A percentile compares a stretch with the other conserved stretches of the same genome.
Evolutionary conservation across 2,329 filamentous ascomycete genomes (phyloP).

Genomic region (Talaromyces islandicus): DNA sequence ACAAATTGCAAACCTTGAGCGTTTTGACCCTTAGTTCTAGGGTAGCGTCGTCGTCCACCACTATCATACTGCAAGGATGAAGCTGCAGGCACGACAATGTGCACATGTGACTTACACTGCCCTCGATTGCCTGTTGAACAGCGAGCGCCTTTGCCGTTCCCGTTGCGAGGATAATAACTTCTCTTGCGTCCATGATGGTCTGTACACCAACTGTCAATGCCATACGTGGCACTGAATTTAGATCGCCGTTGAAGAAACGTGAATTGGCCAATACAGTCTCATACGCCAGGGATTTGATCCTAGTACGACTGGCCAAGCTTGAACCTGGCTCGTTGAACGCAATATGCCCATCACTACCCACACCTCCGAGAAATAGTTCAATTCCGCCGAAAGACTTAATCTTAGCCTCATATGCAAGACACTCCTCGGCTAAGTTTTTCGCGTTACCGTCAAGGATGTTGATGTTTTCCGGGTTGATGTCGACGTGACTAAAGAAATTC

Average conservation of each 20-base stretch:
- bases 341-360: conserved; percentile 75
- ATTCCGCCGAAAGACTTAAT: conserved; percentile 53
- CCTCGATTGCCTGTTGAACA: conserved; percentile 8
- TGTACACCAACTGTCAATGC: conserved; percentile 11
- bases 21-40: conserved; percentile 9
- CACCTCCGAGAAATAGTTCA: conserved; percentile 70
- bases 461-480: conserved; percentile 67
- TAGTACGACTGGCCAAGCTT: conserved; percentile 63
- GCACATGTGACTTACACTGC: conserved; percentile 8
- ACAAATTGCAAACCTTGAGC: background rate
- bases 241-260: conserved; percentile 65
- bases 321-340: conserved; percentile 78
- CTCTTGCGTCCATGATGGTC: conserved; percentile 8
- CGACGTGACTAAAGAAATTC: conserved; percentile 71
- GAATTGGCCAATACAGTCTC: conserved; percentile 74
- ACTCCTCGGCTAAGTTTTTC: conserved; percentile 63
- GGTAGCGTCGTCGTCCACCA: conserved; percentile 9
- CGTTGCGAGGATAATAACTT: conserved; percentile 5
- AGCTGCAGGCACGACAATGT: conserved; percentile 10
- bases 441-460: conserved; percentile 73
- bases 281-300: conserved; percentile 72
- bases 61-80: conserved; percentile 8
- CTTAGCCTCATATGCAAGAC: conserved; percentile 23
- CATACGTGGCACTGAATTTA: conserved; percentile 7
- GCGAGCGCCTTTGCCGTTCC: conserved; percentile 5